These are phyloP conservation scores for Triadica sebifera DNA, from an alignment of 345 rosid genomes.

Conservation along the genomic window DNA sequence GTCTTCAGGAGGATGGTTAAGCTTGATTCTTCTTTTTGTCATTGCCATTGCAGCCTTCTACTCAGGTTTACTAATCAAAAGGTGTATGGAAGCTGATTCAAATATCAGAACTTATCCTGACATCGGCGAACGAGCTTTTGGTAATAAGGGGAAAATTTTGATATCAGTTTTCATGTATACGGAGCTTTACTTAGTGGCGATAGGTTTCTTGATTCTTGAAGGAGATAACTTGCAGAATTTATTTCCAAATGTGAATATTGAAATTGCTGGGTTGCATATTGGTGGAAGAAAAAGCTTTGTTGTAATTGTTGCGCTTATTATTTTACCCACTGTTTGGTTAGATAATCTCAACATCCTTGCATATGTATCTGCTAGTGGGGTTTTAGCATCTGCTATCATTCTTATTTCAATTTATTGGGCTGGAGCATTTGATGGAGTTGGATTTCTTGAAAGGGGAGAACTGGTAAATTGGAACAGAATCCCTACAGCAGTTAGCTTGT, in stretches of 20 bases:
- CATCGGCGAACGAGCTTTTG: slow-evolving; percentile 79
- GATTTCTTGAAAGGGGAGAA: slow-evolving; percentile 50
- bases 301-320: slow-evolving; percentile 55
- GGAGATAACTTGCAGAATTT: slow-evolving; percentile 77
- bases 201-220: slow-evolving; percentile 84
- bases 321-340: slow-evolving; percentile 81
- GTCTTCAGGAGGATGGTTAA: slow-evolving; percentile 92
- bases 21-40: slow-evolving; percentile 55
- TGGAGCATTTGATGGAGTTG: slow-evolving; percentile 74
- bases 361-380: slow-evolving; percentile 85
- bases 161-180: slow-evolving; percentile 60
- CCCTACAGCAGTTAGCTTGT: slow-evolving; percentile 75
- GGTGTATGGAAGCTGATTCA: slow-evolving; percentile 75
- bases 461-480: slow-evolving; percentile 52
- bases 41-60: slow-evolving; percentile 63
- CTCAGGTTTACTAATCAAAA: slow-evolving; percentile 63
- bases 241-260: slow-evolving; percentile 46
- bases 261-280: slow-evolving; percentile 43
- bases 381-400: slow-evolving; percentile 70
- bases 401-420: slow-evolving; percentile 65
- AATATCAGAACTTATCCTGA: slow-evolving; percentile 71
- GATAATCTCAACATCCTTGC: slow-evolving; percentile 75
- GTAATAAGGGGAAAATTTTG: slow-evolving; percentile 56
- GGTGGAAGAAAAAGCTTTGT: slow-evolving; percentile 58
- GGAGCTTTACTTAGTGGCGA: slow-evolving; percentile 79